Conservation (phyloP, 2,329 filamentous ascomycete genomes). For the Alternaria metachromatica region DNA sequence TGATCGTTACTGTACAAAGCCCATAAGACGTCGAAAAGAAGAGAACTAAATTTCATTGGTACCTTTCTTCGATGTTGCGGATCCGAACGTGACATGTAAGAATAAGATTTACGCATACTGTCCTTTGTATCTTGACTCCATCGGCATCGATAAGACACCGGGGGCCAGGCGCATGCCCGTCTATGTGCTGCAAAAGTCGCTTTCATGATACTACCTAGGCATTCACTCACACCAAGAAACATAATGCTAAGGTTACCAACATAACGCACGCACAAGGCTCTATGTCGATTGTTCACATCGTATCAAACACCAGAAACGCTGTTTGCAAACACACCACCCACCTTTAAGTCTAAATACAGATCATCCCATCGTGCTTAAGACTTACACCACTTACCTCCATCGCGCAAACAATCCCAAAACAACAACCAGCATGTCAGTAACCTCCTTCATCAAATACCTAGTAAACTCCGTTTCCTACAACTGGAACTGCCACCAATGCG, state of each 20-base stretch:
- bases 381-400: background rate
- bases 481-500: conserved; percentile 2
- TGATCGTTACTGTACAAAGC: background rate
- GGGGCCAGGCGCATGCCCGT: background rate
- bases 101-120: background rate
- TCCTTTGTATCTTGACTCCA: background rate
- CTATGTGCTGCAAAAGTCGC: background rate
- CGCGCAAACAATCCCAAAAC: background rate
- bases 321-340: background rate
- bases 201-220: background rate
- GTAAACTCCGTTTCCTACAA: background rate
- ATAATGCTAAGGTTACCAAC: background rate
- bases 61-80: background rate
- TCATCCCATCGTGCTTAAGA: background rate
- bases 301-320: background rate
- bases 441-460: background rate
- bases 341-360: background rate
- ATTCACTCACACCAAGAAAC: background rate
- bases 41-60: background rate
- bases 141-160: background rate
- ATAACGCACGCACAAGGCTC: background rate
- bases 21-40: background rate
- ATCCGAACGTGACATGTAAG: background rate
- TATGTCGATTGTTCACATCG: background rate
- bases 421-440: background rate